Conservation (phyloP, 2,329 filamentous ascomycete species). For the Chaetomium sp. region DNA sequence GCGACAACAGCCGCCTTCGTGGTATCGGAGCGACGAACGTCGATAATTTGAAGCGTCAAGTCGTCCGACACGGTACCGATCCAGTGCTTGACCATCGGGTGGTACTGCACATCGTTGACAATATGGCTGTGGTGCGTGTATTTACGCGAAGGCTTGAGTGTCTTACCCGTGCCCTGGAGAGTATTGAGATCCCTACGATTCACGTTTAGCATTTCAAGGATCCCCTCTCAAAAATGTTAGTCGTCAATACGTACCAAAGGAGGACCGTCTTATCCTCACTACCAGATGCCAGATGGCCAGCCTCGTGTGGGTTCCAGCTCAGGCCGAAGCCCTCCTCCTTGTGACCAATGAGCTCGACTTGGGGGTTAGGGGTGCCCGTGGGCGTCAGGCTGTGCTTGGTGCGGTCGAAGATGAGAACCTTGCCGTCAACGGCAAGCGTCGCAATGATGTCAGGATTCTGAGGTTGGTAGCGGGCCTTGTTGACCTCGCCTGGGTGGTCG, state of each 20-base stretch:
- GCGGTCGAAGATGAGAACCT: constrained; percentile 88
- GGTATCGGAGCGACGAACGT: constrained; percentile 64
- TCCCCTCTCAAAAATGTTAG: not conserved
- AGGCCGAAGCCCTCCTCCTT: constrained; percentile 85
- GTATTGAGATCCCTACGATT: constrained; percentile 67
- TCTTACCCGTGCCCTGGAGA: constrained; percentile 54
- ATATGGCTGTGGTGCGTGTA: constrained; percentile 86
- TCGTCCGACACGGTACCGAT: constrained; percentile 96
- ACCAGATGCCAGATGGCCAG: constrained; percentile 79
- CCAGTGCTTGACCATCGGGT: constrained; percentile 75
- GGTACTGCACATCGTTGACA: constrained; percentile 96
- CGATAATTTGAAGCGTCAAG: constrained; percentile 84
- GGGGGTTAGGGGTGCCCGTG: constrained; percentile 66
- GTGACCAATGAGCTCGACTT: constrained; percentile 82
- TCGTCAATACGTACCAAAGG: constrained; percentile 61
- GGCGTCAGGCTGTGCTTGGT: constrained; percentile 85
- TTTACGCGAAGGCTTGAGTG: constrained; percentile 62
- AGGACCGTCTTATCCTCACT: constrained; percentile 89
- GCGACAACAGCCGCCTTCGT: constrained; percentile 63
- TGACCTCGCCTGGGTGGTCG: constrained; percentile 92
- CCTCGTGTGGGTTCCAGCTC: constrained; percentile 80
- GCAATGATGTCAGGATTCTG: constrained; percentile 97
- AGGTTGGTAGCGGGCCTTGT: constrained; percentile 96
- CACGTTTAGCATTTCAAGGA: not conserved
- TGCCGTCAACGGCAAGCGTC: constrained; percentile 81